These are phyloP conservation scores for Hemileccinum impolitum DNA, from an alignment of 768 basidiomycete genomes.

Conservation along the genomic window DNA sequence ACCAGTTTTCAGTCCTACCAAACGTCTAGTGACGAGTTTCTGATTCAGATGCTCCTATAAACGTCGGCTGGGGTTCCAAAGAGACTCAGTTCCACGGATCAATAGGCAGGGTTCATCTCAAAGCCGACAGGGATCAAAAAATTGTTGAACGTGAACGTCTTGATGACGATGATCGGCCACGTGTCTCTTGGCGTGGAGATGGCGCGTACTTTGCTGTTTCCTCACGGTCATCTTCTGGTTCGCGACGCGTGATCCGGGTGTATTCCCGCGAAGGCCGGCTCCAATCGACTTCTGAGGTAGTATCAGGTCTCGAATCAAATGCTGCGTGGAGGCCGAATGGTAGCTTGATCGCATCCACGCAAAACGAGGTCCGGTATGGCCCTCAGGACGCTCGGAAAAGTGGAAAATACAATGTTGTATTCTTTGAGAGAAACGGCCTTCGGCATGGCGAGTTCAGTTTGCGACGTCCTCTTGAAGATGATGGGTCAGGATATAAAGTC, in stretches of 20 bases:
- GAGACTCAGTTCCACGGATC: slow-evolving; percentile 98
- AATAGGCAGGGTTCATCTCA: slow-evolving; percentile 64
- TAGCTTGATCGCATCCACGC: slow-evolving; percentile 76
- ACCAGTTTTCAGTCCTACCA: background rate
- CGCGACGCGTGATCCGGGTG: slow-evolving; percentile 26
- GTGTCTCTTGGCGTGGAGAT: slow-evolving; percentile 94
- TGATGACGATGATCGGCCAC: slow-evolving; percentile 66
- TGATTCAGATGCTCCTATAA: slow-evolving; percentile 75
- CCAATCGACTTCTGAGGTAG: slow-evolving; percentile 80
- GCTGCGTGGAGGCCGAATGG: slow-evolving; percentile 88
- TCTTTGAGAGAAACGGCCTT: slow-evolving; percentile 94
- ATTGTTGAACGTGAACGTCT: slow-evolving; percentile 51
- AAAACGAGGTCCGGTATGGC: slow-evolving; percentile 71
- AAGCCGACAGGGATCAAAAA: slow-evolving; percentile 50
- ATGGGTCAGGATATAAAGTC: slow-evolving; percentile 66
- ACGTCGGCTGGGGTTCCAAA: slow-evolving; percentile 97
- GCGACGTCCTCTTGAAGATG: slow-evolving; percentile 32
- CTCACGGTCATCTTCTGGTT: slow-evolving; percentile 48
- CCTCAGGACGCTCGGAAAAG: slow-evolving; percentile 64
- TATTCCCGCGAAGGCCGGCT: slow-evolving; percentile 52
- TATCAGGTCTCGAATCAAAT: slow-evolving; percentile 77
- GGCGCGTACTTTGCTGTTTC: slow-evolving; percentile 86
- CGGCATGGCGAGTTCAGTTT: slow-evolving; percentile 86
- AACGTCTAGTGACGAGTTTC: slow-evolving; percentile 8
- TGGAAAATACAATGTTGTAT: slow-evolving; percentile 80